These are phyloP conservation scores for Mallotus japonicus DNA, from an alignment of 441 rosid genomes.

Conservation along the genomic window DNA sequence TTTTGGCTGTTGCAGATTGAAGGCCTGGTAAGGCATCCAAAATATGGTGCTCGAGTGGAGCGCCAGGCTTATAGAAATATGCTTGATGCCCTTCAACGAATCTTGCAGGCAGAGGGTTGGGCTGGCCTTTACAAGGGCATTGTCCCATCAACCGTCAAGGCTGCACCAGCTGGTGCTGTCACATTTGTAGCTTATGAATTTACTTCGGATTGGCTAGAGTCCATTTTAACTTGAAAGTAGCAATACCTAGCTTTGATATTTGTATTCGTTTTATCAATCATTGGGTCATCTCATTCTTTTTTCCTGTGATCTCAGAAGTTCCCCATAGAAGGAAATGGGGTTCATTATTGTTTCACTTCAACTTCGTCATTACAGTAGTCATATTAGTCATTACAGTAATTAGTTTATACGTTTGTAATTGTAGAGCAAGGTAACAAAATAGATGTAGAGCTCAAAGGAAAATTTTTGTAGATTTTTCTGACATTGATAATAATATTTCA, in stretches of 20 bases:
- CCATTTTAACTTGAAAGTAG: conserved; percentile 31
- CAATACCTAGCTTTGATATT: neutral
- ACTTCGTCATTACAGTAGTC: neutral
- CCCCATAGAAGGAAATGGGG: conserved; percentile 10
- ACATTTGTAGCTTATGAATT: conserved; percentile 83
- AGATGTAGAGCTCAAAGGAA: neutral
- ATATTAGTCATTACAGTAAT: neutral
- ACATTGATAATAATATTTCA: neutral
- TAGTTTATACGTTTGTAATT: conserved; percentile 4
- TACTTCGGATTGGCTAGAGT: conserved; percentile 80
- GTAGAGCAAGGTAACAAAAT: neutral
- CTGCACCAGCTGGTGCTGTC: conserved; percentile 98
- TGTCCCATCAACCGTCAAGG: conserved; percentile 91
- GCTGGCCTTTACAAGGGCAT: conserved; percentile 94
- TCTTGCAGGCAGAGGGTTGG: conserved; percentile 68
- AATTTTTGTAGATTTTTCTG: conserved; percentile 3
- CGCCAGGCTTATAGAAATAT: conserved; percentile 68
- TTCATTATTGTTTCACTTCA: conserved; percentile 5
- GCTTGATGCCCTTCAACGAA: conserved; percentile 68
- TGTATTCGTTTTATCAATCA: conserved; percentile 8
- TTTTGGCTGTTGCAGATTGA: conserved; percentile 57
- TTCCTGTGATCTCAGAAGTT: conserved; percentile 11
- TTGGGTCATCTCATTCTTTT: conserved; percentile 31
- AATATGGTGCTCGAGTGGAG: conserved; percentile 85
- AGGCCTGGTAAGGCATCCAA: conserved; percentile 86